Percentiles rank a stretch among this genome's conserved stretches.
phyloP scores from a whole-genome alignment of 257 asterid species.

The Salvia rosmarinus region DNA sequence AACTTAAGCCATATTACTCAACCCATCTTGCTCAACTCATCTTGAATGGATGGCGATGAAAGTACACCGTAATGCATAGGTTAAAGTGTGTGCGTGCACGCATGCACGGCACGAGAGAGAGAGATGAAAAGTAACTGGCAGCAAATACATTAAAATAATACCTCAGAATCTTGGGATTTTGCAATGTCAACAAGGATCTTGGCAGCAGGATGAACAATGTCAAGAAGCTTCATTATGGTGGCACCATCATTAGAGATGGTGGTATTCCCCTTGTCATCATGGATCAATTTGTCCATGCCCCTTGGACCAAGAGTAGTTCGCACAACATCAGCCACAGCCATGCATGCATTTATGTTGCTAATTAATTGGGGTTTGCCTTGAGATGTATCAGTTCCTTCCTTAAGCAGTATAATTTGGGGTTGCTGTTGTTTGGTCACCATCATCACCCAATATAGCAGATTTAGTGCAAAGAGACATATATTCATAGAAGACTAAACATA shows the following conservation, averaged over 20 bases:
- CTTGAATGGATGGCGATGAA: background rate
- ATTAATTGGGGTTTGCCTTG: constrained; percentile 94
- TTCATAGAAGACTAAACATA: background rate
- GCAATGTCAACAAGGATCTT: constrained; percentile 98
- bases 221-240: constrained; percentile 98
- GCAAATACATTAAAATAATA: constrained; percentile 27
- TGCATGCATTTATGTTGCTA: constrained; percentile 95
- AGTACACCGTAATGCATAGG: background rate
- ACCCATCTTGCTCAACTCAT: constrained; percentile 10
- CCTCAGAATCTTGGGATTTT: constrained; percentile 99
- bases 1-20: background rate
- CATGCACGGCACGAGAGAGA: background rate
- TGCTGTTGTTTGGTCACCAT: constrained; percentile 61
- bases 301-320: constrained; percentile 95
- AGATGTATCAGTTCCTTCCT: constrained; percentile 98
- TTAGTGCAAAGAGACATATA: constrained; percentile 17
- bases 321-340: constrained; percentile 89
- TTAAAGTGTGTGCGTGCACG: background rate
- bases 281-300: constrained; percentile 99
- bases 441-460: constrained; percentile 9
- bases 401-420: constrained; percentile 96
- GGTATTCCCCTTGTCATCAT: constrained; percentile 96
- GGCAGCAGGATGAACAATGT: constrained; percentile 97
- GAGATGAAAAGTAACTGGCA: background rate
- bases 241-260: constrained; percentile 98